These are phyloP conservation scores for Cercospora nicotianae DNA, from an alignment of 2,329 filamentous ascomycete species.

Conservation along the genomic window DNA sequence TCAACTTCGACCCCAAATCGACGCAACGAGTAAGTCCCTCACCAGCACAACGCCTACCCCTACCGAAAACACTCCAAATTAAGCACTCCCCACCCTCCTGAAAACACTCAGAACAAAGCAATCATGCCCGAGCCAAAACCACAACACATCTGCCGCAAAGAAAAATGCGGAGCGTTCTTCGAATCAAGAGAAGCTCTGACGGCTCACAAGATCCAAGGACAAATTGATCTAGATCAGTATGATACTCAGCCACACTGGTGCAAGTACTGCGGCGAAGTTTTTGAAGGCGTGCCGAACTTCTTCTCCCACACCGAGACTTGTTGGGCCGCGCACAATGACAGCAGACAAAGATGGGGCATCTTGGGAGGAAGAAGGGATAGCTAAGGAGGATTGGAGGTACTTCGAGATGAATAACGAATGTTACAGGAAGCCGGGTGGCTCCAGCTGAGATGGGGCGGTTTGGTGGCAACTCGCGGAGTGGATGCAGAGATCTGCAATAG, in stretches of 20 bases:
- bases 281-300: neutral
- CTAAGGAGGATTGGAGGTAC: no score
- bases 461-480: no score
- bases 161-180: neutral
- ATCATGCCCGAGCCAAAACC: neutral
- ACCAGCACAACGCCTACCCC: no score
- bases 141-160: neutral
- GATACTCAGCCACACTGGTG: neutral
- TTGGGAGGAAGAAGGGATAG: neutral
- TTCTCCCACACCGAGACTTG: neutral
- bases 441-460: no score
- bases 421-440: no score
- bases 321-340: neutral
- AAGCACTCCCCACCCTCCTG: neutral
- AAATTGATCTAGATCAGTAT: neutral
- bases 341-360: neutral
- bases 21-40: neutral
- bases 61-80: no score
- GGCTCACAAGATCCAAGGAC: neutral
- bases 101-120: neutral
- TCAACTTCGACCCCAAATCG: neutral
- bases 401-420: no score
- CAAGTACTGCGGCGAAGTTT: neutral
- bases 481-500: no score
- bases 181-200: neutral